phyloP scores from a whole-genome alignment of 768 basidiomycete genomes.

The Multifurca ochricompacta region DNA sequence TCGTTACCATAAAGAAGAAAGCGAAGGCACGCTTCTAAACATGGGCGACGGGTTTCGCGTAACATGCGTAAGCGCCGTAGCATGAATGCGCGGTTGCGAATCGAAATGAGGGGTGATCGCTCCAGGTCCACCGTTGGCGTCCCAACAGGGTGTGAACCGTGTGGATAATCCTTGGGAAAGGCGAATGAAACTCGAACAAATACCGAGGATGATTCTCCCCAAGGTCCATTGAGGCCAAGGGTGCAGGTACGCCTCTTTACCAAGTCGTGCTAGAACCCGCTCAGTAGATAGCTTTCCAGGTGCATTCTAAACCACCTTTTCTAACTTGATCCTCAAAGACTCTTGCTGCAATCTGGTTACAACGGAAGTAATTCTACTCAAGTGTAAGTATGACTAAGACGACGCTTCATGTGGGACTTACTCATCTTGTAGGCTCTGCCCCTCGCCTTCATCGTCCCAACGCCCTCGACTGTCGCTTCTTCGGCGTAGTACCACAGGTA shows the following conservation, averaged over 20 bases:
- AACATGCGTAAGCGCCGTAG: constrained; percentile 68
- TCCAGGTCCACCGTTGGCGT: constrained; percentile 77
- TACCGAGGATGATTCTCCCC: constrained; percentile 79
- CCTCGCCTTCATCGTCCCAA: constrained; percentile 29
- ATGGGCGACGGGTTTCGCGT: constrained; percentile 67
- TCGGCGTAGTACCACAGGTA: constrained; percentile 22
- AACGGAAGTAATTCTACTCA: constrained; percentile 62
- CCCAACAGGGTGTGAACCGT: constrained; percentile 50
- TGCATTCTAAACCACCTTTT: constrained; percentile 48
- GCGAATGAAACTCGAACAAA: constrained; percentile 86
- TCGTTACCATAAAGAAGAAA: constrained; percentile 72
- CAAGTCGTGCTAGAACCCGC: constrained; percentile 46
- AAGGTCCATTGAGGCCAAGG: constrained; percentile 80
- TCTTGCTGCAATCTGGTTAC: constrained; percentile 46
- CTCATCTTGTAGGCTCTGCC: constrained; percentile 67
- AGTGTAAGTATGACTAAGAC: background rate
- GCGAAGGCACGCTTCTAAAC: constrained; percentile 74
- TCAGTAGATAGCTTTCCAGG: background rate
- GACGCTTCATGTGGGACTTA: constrained; percentile 29
- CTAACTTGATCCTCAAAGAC: constrained; percentile 69
- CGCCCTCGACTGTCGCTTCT: constrained; percentile 43
- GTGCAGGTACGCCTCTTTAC: constrained; percentile 73
- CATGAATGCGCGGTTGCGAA: constrained; percentile 70
- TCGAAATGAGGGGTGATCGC: constrained; percentile 69
- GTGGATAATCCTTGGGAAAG: constrained; percentile 80